These are phyloP conservation scores for Taphrina deformans DNA, from an alignment of 1,139 yeast species.

Conservation along the genomic window DNA sequence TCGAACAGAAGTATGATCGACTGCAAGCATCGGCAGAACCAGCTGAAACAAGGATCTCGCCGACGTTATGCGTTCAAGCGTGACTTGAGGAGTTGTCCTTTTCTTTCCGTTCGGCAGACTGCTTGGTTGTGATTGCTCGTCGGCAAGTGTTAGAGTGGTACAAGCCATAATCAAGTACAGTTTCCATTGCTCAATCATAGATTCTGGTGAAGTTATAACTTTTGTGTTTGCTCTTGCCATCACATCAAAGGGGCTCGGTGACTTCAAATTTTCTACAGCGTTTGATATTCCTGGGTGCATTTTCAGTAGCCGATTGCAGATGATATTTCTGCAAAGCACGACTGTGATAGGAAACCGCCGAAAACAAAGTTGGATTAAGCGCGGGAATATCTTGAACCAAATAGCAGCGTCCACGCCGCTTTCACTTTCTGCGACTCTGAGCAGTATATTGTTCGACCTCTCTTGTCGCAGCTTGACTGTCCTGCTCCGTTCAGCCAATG, in stretches of 20 bases:
- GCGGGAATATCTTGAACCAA: conserved; percentile 89
- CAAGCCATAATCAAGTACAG: conserved; percentile 87
- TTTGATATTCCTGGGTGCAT: conserved; percentile 72
- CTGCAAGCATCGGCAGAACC: conserved; percentile 77
- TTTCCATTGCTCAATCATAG: conserved; percentile 83
- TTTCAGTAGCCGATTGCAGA: conserved; percentile 83
- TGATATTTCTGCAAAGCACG: conserved; percentile 89
- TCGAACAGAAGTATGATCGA: conserved; percentile 68
- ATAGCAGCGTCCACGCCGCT: conserved; percentile 75
- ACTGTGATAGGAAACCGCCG: conserved; percentile 88
- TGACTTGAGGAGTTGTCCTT: conserved; percentile 50
- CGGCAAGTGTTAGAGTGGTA: conserved; percentile 84
- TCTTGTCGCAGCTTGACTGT: conserved; percentile 63
- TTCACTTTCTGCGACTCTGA: conserved; percentile 80
- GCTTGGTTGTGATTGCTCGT: conserved; percentile 57
- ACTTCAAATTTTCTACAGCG: conserved; percentile 48
- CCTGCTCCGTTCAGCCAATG: conserved; percentile 78
- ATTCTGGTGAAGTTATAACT: conserved; percentile 58
- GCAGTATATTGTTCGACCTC: conserved; percentile 58
- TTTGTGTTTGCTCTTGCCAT: conserved; percentile 43
- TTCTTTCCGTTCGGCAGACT: conserved; percentile 56
- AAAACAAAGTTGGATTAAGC: conserved; percentile 67
- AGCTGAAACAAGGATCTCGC: conserved; percentile 86
- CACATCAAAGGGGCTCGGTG: conserved; percentile 38
- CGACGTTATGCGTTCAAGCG: conserved; percentile 67